Conservation (phyloP, 768 basidiomycete species). For the Agrocybe praecox region DNA sequence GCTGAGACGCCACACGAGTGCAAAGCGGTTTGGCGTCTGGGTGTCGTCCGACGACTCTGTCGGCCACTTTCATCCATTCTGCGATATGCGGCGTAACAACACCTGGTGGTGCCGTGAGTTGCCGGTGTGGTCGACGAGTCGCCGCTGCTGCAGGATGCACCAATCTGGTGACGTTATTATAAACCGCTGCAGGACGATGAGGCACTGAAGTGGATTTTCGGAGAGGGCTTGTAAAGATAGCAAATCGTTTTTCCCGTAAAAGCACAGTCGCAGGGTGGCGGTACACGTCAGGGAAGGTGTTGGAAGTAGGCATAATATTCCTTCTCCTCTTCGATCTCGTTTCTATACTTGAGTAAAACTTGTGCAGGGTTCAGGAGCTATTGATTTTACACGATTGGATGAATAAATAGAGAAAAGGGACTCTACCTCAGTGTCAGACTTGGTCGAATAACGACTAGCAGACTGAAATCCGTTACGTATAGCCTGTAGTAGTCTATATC, state of each 20-base stretch:
- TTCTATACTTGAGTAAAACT: not conserved
- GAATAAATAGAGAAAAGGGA: too few species aligned
- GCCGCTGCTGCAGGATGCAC: not conserved
- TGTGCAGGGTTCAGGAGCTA: not conserved
- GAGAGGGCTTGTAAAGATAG: conserved; percentile 6
- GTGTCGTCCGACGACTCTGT: conserved; percentile 25
- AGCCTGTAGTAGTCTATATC: conserved; percentile 7
- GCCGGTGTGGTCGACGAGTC: not conserved
- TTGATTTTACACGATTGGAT: not conserved
- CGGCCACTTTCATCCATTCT: conserved; percentile 25
- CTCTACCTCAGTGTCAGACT: conserved; percentile 5
- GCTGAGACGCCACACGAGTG: conserved; percentile 21
- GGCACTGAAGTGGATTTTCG: conserved; percentile 17
- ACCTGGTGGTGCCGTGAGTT: conserved; percentile 1
- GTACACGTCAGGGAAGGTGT: not conserved
- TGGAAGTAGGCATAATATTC: not conserved
- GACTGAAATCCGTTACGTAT: not conserved
- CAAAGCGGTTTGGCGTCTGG: conserved; percentile 20
- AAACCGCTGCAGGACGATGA: conserved; percentile 10
- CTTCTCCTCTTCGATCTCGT: not conserved
- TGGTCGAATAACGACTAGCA: not conserved
- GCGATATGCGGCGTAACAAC: conserved; percentile 18
- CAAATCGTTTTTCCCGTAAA: not conserved
- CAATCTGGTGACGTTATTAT: not conserved
- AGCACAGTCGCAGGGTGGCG: not conserved